A percentile compares a stretch with the other conserved stretches of the same genome.
Conservation (phyloP, 169 alveolate species). For the Eimeria zaria region DNA sequence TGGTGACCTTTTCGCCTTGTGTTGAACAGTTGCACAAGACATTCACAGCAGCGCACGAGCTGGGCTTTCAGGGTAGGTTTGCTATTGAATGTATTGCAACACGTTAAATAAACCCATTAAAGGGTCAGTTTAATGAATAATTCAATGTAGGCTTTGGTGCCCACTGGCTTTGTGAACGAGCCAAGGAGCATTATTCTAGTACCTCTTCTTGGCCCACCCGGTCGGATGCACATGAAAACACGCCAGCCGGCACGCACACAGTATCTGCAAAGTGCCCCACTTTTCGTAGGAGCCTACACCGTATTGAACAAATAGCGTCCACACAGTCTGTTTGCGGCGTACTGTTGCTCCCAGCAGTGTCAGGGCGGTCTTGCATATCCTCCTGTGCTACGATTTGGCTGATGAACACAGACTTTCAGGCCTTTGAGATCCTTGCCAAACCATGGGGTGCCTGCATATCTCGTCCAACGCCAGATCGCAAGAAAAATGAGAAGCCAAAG, state of each 20-base stretch:
- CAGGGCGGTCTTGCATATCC: neutral
- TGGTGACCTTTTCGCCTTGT: slow-evolving; percentile 93
- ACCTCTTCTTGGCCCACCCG: neutral
- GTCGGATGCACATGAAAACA: neutral
- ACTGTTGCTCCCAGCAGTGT: neutral
- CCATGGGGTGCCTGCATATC: slow-evolving; percentile 74
- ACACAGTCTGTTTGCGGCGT: neutral
- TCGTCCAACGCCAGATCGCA: slow-evolving; percentile 14
- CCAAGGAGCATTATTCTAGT: neutral
- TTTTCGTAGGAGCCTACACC: neutral
- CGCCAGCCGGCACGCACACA: neutral
- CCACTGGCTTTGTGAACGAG: neutral
- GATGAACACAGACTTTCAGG: slow-evolving; percentile 31
- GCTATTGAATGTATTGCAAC: neutral
- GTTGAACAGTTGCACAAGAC: slow-evolving; percentile 92
- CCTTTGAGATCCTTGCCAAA: slow-evolving; percentile 61
- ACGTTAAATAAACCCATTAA: neutral
- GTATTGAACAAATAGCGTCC: neutral
- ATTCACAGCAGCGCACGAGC: slow-evolving; percentile 65
- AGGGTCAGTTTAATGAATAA: neutral
- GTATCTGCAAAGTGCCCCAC: neutral
- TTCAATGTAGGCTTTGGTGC: neutral
- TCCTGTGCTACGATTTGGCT: slow-evolving; percentile 5
- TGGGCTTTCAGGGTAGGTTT: slow-evolving; percentile 52
- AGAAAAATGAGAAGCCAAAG: neutral